Conservation (phyloP, 306 rosid genomes). For the Vigna hirtella region DNA sequence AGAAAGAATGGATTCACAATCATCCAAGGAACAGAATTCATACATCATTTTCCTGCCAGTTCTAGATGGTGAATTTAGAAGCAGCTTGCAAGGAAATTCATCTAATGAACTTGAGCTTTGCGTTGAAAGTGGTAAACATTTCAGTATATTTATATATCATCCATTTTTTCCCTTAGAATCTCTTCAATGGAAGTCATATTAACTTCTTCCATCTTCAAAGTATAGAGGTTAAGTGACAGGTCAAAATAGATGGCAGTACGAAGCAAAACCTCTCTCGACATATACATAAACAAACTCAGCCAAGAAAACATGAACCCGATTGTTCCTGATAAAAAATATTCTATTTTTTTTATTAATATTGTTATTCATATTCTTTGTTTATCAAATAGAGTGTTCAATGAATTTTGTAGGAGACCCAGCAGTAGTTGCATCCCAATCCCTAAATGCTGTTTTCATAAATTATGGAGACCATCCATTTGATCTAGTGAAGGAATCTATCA, state of each 20-base stretch:
- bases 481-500: constrained; percentile 37
- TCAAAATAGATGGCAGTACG: no score
- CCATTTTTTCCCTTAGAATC: not conserved
- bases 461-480: constrained; percentile 36
- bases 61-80: constrained; percentile 38
- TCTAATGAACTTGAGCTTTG: constrained; percentile 38
- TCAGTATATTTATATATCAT: not conserved
- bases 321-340: not conserved
- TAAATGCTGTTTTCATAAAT: constrained; percentile 36
- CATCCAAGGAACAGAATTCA: constrained; percentile 15
- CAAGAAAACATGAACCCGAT: not conserved
- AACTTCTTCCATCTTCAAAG: not conserved
- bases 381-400: not conserved
- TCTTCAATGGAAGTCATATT: no score
- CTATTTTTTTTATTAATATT: not conserved
- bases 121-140: constrained; percentile 39
- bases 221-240: not conserved
- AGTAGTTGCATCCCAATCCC: constrained; percentile 18
- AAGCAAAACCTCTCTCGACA: not conserved
- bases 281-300: not conserved
- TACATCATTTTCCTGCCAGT: constrained; percentile 36
- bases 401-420: constrained; percentile 32
- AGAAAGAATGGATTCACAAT: constrained; percentile 23
- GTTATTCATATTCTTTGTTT: not conserved
- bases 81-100: constrained; percentile 39